These are phyloP conservation scores for Rhododendron henanense DNA, from an alignment of 148 eudicot genomes.

Conservation along the genomic window DNA sequence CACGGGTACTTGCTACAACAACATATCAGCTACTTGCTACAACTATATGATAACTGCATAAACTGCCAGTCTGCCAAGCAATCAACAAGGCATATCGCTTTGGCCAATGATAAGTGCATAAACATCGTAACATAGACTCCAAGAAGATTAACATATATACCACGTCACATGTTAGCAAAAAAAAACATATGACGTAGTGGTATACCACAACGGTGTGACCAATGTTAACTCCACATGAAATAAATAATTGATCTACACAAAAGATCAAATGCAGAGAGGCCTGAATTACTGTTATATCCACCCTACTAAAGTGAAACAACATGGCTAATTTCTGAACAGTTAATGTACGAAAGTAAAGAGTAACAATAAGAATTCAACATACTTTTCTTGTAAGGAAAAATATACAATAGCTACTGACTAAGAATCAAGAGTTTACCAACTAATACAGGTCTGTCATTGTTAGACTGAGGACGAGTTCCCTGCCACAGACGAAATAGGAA, in stretches of 20 bases:
- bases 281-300: background rate
- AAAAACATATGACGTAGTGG: background rate
- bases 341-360: background rate
- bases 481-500: constrained; percentile 2
- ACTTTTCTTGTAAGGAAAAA: background rate
- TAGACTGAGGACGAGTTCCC: constrained; percentile 15
- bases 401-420: background rate
- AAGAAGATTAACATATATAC: background rate
- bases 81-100: background rate
- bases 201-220: background rate
- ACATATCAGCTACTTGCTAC: background rate
- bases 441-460: background rate
- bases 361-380: background rate
- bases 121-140: background rate
- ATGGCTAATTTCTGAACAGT: background rate
- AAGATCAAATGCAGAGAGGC: background rate
- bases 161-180: background rate
- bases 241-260: background rate
- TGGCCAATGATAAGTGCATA: background rate
- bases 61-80: background rate
- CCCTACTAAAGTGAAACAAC: background rate
- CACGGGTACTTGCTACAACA: background rate
- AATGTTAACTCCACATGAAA: background rate
- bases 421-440: constrained; percentile 7
- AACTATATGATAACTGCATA: background rate